Evolutionary conservation across 108 stramenopile genomes (phyloP).

Genomic region (Cyclotella atomus): DNA sequence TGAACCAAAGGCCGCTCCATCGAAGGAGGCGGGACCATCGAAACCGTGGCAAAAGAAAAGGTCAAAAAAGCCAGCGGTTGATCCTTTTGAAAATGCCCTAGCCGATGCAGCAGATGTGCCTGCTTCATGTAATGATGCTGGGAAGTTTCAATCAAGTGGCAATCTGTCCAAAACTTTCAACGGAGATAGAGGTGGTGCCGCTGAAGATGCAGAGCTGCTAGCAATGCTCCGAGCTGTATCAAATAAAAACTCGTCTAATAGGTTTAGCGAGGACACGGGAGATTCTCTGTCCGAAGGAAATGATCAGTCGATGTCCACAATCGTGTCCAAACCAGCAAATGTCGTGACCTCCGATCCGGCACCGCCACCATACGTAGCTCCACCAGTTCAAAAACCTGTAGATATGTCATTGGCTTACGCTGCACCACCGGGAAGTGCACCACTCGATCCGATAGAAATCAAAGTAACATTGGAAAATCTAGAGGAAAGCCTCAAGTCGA

Average conservation of each 20-base stretch:
- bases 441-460: constrained; percentile 34
- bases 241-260: constrained; percentile 17
- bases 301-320: too few species aligned
- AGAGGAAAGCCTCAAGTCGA: constrained; percentile 49
- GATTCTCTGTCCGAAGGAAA: too few species aligned
- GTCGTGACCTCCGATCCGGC: too few species aligned
- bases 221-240: constrained; percentile 65
- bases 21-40: background rate
- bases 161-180: constrained; percentile 56
- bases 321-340: too few species aligned
- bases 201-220: constrained; percentile 61
- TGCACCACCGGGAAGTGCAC: background rate
- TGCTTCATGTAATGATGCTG: background rate
- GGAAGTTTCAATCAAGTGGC: background rate
- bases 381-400: background rate
- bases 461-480: constrained; percentile 62
- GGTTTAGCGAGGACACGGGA: constrained; percentile 2
- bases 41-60: background rate
- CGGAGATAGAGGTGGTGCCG: constrained; percentile 80
- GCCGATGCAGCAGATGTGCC: background rate
- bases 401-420: background rate
- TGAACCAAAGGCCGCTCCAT: too few species aligned
- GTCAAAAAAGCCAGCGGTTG: background rate
- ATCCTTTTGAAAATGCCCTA: background rate
- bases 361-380: background rate